A percentile compares a stretch with the other conserved stretches of the same genome.
Conservation (phyloP, 2,329 filamentous ascomycete species). For the Cladosporium halotolerans region DNA sequence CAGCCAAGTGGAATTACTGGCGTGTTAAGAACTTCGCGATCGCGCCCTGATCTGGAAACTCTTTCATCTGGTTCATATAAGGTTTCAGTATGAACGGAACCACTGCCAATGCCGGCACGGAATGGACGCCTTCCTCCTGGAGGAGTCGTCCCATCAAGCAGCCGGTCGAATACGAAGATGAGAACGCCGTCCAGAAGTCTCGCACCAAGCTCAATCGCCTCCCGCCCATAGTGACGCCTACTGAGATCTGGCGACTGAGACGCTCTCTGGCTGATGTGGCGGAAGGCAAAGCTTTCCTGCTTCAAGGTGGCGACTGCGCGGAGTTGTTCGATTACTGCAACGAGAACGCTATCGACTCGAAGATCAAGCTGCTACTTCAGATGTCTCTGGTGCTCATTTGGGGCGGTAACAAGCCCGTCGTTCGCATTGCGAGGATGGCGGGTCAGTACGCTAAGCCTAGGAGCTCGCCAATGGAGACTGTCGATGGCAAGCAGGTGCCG, state of each 20-base stretch:
- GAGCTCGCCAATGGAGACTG: conserved; percentile 76
- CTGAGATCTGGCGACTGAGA: conserved; percentile 75
- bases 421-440: conserved; percentile 91
- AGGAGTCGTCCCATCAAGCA: conserved; percentile 73
- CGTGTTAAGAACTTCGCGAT: too few species aligned
- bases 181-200: conserved; percentile 52
- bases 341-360: conserved; percentile 81
- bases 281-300: conserved; percentile 80
- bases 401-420: conserved; percentile 74
- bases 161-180: conserved; percentile 62
- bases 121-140: conserved; percentile 65
- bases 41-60: too few species aligned
- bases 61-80: too few species aligned
- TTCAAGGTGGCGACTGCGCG: conserved; percentile 95
- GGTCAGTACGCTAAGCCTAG: conserved; percentile 96
- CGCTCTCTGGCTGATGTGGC: conserved; percentile 77
- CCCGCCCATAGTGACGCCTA: conserved; percentile 72
- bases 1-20: too few species aligned
- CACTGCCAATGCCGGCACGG: not conserved
- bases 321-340: conserved; percentile 97
- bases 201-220: conserved; percentile 60
- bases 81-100: conserved; percentile 11
- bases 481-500: conserved; percentile 73
- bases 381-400: conserved; percentile 96
- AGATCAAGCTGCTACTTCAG: conserved; percentile 92